Conservation (phyloP, 345 rosid genomes). For the Microcos paniculata region DNA sequence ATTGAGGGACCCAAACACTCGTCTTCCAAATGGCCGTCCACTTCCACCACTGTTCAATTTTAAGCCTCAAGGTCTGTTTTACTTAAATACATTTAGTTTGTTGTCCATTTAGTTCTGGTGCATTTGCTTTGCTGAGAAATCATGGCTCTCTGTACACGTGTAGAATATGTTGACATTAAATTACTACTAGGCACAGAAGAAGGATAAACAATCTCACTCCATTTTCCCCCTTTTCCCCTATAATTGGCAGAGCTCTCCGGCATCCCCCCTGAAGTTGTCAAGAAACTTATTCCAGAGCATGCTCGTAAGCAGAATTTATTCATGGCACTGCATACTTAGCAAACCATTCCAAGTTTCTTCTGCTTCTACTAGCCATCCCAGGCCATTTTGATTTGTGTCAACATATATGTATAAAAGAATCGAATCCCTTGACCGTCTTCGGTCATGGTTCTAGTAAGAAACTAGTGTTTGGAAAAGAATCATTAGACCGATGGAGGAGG, state of each 20-base stretch:
- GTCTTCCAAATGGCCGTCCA: constrained; percentile 79
- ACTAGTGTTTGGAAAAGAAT: background rate
- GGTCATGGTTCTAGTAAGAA: background rate
- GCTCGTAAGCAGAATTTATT: constrained; percentile 84
- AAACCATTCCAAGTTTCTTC: background rate
- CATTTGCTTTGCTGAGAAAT: background rate
- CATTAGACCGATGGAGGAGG: background rate
- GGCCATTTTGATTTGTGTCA: background rate
- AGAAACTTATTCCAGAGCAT: constrained; percentile 74
- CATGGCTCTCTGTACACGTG: background rate
- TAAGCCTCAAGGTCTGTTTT: constrained; percentile 52
- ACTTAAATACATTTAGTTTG: background rate
- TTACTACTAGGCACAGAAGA: background rate
- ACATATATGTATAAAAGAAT: background rate
- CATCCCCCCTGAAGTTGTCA: constrained; percentile 50
- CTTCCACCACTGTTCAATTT: constrained; percentile 75
- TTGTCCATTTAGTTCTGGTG: background rate
- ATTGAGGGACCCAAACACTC: constrained; percentile 62
- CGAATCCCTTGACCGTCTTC: background rate
- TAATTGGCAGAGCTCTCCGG: constrained; percentile 63
- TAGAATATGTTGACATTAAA: background rate
- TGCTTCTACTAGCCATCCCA: constrained; percentile 6
- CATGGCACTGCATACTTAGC: constrained; percentile 76
- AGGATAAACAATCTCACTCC: background rate
- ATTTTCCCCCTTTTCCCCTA: background rate